Percentiles rank a stretch among this genome's conserved stretches.
These are phyloP conservation scores for Inga oerstediana DNA, from an alignment of 306 rosid species.

Conservation along the genomic window DNA sequence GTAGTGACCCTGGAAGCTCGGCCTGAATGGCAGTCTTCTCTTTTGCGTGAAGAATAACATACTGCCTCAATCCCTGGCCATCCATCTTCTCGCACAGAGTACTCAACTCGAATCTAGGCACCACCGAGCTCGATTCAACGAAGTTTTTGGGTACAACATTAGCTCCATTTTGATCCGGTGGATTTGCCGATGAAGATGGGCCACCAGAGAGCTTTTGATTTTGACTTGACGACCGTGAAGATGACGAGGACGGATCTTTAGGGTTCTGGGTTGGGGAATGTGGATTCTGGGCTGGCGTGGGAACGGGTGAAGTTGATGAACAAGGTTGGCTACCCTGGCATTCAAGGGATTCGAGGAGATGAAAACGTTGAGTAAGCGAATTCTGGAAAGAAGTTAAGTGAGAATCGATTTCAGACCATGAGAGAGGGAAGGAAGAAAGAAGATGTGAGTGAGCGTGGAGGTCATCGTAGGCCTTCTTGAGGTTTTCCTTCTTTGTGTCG, in stretches of 20 bases:
- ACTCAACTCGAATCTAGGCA: conserved; percentile 46
- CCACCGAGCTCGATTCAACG: not conserved
- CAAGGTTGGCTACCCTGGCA: conserved; percentile 27
- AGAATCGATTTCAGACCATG: conserved; percentile 70
- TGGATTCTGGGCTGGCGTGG: not conserved
- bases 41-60: conserved; percentile 37
- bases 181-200: conserved; percentile 34
- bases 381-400: conserved; percentile 64
- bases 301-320: not conserved
- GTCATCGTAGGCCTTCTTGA: conserved; percentile 71
- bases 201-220: conserved; percentile 18
- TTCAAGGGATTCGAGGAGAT: conserved; percentile 60
- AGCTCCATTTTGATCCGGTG: conserved; percentile 15
- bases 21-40: conserved; percentile 38
- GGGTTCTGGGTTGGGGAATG: conserved; percentile 10
- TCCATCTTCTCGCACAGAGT: conserved; percentile 62
- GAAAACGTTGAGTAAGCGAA: conserved; percentile 56
- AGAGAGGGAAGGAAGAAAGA: conserved; percentile 55
- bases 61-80: conserved; percentile 64
- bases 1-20: conserved; percentile 58
- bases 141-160: not conserved
- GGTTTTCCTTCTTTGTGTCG: conserved; percentile 56
- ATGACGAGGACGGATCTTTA: conserved; percentile 33
- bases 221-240: conserved; percentile 8
- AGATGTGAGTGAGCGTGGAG: conserved; percentile 60